Conservation (phyloP, 805 yeast genomes). For the Metschnikowia shivogae region DNA sequence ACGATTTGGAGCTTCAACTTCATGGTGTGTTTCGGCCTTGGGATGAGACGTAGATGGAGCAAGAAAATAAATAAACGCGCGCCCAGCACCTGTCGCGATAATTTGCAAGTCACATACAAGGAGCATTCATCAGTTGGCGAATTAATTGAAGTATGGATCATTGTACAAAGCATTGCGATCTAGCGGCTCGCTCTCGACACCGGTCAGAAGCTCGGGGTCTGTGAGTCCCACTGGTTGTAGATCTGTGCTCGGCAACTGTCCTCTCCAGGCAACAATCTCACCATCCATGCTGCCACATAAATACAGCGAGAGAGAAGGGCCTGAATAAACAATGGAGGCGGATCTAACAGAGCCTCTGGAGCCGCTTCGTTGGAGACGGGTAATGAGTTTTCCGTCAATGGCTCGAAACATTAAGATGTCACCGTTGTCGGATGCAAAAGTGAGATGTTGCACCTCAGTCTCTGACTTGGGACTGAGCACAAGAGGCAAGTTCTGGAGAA, state of each 20-base stretch:
- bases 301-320: conserved; percentile 42
- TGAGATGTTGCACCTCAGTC: conserved; percentile 51
- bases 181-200: not conserved
- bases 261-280: conserved; percentile 53
- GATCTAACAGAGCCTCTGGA: conserved; percentile 41
- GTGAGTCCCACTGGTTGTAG: not conserved
- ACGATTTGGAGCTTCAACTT: conserved; percentile 34
- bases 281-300: conserved; percentile 68
- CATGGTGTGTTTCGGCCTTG: conserved; percentile 6
- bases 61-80: not conserved
- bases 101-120: too few relatives aligned
- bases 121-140: too few relatives aligned
- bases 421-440: conserved; percentile 75
- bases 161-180: conserved; percentile 6
- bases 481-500: conserved; percentile 47
- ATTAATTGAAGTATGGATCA: conserved; percentile 12
- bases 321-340: conserved; percentile 49
- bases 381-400: conserved; percentile 58
- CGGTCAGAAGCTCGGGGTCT: not conserved
- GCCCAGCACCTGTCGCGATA: too few relatives aligned
- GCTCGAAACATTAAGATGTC: conserved; percentile 58
- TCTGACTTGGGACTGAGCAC: conserved; percentile 50
- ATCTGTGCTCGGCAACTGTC: conserved; percentile 5
- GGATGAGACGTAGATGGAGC: not conserved
- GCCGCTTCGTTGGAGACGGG: conserved; percentile 48